phyloP scores from a whole-genome alignment of 2,329 filamentous ascomycete genomes.

The Sporothrix brunneoviolacea region DNA sequence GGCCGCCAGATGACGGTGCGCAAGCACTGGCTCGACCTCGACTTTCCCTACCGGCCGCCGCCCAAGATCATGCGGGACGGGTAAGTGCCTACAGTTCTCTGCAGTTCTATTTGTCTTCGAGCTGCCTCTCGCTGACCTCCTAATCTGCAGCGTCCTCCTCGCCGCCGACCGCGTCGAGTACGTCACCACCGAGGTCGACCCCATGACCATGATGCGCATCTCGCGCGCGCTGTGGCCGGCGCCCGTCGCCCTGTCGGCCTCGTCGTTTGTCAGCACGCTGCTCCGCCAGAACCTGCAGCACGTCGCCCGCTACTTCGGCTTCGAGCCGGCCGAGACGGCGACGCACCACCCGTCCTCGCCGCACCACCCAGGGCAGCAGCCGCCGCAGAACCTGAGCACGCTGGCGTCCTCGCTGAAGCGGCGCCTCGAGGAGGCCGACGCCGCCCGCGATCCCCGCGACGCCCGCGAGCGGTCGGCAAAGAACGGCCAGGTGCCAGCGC shows the following conservation, averaged over 20 bases:
- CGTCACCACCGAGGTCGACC: conserved; percentile 16
- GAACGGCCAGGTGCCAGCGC: too few species aligned
- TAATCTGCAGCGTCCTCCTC: conserved; percentile 10
- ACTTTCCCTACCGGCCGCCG: conserved; percentile 53
- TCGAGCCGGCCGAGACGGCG: conserved; percentile 28
- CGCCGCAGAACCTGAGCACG: conserved; percentile 9
- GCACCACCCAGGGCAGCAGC: background rate
- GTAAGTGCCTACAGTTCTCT: conserved; percentile 32
- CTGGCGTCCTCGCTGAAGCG: conserved; percentile 28
- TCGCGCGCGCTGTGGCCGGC: conserved; percentile 48
- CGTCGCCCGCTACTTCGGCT: conserved; percentile 40
- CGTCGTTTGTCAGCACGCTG: conserved; percentile 45
- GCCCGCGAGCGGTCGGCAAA: too few species aligned
- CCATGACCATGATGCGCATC: conserved; percentile 28
- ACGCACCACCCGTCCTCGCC: background rate
- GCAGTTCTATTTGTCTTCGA: too few species aligned
- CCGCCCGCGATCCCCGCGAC: conserved; percentile 14
- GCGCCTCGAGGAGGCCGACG: conserved; percentile 23
- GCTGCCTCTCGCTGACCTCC: too few species aligned
- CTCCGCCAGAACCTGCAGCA: conserved; percentile 38
- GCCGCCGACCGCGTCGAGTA: conserved; percentile 11
- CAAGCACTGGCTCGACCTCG: conserved; percentile 54
- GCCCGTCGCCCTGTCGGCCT: conserved; percentile 43
- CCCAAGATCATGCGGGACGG: conserved; percentile 53
- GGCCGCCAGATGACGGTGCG: conserved; percentile 44